These are phyloP conservation scores for Oryza longistaminata DNA, from an alignment of 176 grass and related monocot species.

Conservation along the genomic window DNA sequence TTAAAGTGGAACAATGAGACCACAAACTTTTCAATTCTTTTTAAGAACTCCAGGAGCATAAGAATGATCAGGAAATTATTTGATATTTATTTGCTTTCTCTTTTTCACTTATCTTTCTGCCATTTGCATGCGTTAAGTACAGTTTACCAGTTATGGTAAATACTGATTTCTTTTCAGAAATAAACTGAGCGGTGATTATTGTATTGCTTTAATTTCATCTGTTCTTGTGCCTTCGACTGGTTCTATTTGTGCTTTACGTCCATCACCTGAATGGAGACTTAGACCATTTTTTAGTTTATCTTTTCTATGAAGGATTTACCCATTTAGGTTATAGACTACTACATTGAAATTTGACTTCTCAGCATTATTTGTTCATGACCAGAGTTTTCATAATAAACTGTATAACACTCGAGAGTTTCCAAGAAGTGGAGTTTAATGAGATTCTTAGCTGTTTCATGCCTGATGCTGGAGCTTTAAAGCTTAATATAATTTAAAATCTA, in stretches of 20 bases:
- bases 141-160: not conserved
- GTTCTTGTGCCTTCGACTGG: conserved; percentile 1
- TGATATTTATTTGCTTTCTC: not conserved
- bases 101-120: not conserved
- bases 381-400: conserved; percentile 29
- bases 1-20: not conserved
- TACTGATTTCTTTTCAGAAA: not conserved
- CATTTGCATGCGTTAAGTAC: not conserved
- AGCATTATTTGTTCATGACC: conserved; percentile 43
- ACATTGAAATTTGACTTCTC: conserved; percentile 48
- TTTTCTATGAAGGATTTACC: conserved; percentile 27
- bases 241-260: not conserved
- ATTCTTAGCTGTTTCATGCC: conserved; percentile 44
- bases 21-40: not conserved
- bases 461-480: conserved; percentile 35
- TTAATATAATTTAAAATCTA: conserved; percentile 44
- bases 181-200: not conserved
- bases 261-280: not conserved
- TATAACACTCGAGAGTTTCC: conserved; percentile 39
- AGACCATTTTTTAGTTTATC: not conserved
- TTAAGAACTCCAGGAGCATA: not conserved
- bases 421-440: conserved; percentile 34
- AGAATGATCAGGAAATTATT: not conserved
- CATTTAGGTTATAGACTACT: conserved; percentile 29
- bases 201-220: not conserved